These are phyloP conservation scores for Erigeron philadelphicus DNA, from an alignment of 140 eudicot genomes.

Conservation along the genomic window DNA sequence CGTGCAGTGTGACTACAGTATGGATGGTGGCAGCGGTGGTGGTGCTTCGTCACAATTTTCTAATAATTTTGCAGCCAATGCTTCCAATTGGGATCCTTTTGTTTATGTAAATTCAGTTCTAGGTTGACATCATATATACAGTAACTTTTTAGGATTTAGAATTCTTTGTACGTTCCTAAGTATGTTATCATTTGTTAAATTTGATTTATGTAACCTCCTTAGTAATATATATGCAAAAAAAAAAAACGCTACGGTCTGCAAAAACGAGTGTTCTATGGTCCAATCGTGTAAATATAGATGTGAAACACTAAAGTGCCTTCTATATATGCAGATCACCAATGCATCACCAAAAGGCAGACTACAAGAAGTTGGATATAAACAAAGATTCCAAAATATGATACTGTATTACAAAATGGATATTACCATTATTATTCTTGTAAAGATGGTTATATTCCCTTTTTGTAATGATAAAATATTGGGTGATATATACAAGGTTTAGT, in stretches of 20 bases:
- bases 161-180: constrained; percentile 22
- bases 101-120: constrained; percentile 44
- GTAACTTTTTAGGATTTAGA: constrained; percentile 20
- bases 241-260: neutral
- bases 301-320: neutral
- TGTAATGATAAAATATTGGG: constrained; percentile 10
- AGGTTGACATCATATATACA: constrained; percentile 27
- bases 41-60: constrained; percentile 24
- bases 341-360: constrained; percentile 1
- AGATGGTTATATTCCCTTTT: neutral
- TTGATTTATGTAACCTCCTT: constrained; percentile 3
- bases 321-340: neutral
- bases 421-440: neutral
- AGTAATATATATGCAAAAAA: neutral
- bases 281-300: neutral
- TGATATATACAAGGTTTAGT: neutral
- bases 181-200: constrained; percentile 14
- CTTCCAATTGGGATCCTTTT: constrained; percentile 49
- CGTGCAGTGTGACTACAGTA: constrained; percentile 31
- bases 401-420: neutral
- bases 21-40: constrained; percentile 25
- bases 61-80: constrained; percentile 22
- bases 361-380: neutral
- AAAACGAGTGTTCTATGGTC: neutral
- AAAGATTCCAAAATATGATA: neutral